Percentiles rank a stretch among this genome's conserved stretches.
phyloP scores from a whole-genome alignment of 148 eudicot genomes.

The Pouteria glomerata region DNA sequence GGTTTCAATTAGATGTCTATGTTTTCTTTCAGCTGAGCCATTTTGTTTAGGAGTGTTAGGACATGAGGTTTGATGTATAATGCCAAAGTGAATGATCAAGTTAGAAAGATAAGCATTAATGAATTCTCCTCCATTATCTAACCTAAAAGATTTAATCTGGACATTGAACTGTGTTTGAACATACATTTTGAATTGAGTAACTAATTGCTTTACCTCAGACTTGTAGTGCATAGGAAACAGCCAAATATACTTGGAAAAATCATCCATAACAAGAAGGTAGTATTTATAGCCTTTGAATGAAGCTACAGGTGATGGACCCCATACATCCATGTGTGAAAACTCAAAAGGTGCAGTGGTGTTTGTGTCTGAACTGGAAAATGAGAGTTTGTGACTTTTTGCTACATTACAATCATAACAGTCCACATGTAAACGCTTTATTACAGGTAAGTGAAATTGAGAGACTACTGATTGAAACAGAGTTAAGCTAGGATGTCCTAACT shows the following conservation, averaged over 20 bases:
- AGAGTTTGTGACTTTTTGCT: not conserved
- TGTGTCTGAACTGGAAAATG: not conserved
- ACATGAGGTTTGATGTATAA: not conserved
- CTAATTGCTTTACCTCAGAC: too few relatives aligned
- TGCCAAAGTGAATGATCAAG: not conserved
- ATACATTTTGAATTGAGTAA: too few relatives aligned
- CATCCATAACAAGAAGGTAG: not conserved
- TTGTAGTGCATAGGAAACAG: not conserved
- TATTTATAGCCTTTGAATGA: not conserved
- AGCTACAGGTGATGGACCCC: not conserved
- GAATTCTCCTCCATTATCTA: too few relatives aligned
- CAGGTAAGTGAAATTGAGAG: too few relatives aligned
- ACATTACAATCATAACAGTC: not conserved
- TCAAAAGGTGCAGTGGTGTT: not conserved
- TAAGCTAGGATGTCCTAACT: not conserved
- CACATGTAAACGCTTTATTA: too few relatives aligned
- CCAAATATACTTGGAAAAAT: too few relatives aligned
- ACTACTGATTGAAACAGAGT: not conserved
- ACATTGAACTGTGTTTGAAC: not conserved
- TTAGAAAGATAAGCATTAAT: not conserved
- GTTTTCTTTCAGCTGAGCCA: not conserved
- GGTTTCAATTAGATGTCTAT: not conserved
- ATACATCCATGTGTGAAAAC: not conserved
- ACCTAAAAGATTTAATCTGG: not conserved
- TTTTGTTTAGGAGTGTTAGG: not conserved